phyloP scores from a whole-genome alignment of 495 filamentous ascomycete genomes.

The Amphirosellinia nigrospora region DNA sequence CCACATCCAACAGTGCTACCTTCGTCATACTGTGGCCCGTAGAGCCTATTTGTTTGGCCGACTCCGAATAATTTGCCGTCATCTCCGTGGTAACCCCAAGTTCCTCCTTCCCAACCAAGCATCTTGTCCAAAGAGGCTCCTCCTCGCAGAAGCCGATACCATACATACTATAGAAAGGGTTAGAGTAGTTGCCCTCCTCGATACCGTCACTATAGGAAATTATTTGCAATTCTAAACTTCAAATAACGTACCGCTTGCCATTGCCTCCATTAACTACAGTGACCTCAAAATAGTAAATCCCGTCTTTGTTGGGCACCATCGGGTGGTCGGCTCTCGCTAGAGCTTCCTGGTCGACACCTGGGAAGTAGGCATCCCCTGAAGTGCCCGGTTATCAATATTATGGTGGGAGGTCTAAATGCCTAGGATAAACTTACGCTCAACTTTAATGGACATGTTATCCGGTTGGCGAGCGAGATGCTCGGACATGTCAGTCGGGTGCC shows the following conservation, averaged over 20 bases:
- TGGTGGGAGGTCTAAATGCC: background rate
- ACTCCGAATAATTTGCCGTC: background rate
- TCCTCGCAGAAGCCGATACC: conserved; percentile 8
- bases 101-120: background rate
- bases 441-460: conserved; percentile 9
- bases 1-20: background rate
- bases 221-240: background rate
- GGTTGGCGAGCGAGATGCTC: conserved; percentile 1
- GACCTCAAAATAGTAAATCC: conserved; percentile 3
- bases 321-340: background rate
- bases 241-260: background rate
- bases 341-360: background rate
- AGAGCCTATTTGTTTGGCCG: background rate
- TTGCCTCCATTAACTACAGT: background rate
- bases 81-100: conserved; percentile 3
- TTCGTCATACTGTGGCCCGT: background rate
- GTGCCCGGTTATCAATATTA: background rate
- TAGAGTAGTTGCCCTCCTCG: background rate
- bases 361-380: background rate
- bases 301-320: background rate
- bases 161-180: background rate
- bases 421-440: conserved; percentile 2
- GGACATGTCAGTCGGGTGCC: conserved; percentile 6
- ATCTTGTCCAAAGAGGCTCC: background rate
- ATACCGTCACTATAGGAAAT: background rate